A percentile compares a stretch with the other conserved stretches of the same genome.
These are phyloP conservation scores for Calonectria ilicicola DNA, from an alignment of 2,329 filamentous ascomycete species.

Conservation along the genomic window DNA sequence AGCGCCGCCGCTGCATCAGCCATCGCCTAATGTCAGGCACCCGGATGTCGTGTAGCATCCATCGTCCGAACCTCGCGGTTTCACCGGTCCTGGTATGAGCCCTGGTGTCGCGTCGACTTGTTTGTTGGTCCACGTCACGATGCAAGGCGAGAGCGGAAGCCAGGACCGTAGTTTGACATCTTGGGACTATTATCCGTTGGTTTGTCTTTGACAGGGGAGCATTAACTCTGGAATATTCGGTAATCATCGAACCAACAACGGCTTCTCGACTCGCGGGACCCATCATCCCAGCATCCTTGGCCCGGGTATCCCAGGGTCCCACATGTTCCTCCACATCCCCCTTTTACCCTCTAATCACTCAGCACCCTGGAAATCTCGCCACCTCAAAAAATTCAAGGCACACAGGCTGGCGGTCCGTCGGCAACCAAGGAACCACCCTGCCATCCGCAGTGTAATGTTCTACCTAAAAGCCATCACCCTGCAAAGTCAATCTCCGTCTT, in stretches of 20 bases:
- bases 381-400: slow-evolving; percentile 2
- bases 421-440: slow-evolving; percentile 5
- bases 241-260: slow-evolving; percentile 1
- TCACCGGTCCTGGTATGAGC: neutral
- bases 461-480: neutral
- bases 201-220: neutral
- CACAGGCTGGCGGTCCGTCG: neutral
- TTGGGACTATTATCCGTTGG: neutral
- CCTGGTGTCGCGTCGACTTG: neutral
- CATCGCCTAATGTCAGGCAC: slow-evolving; percentile 14
- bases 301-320: slow-evolving; percentile 13
- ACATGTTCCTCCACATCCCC: slow-evolving; percentile 22
- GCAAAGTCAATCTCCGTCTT: slow-evolving; percentile 7
- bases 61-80: slow-evolving; percentile 22
- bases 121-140: slow-evolving; percentile 11
- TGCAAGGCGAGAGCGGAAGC: slow-evolving; percentile 10
- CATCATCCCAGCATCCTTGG: slow-evolving; percentile 4
- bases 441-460: neutral
- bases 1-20: slow-evolving; percentile 14
- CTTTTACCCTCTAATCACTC: slow-evolving; percentile 30
- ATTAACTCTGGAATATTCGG: neutral
- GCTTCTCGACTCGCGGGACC: slow-evolving; percentile 1
- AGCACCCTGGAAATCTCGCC: slow-evolving; percentile 21
- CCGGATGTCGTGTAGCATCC: slow-evolving; percentile 3
- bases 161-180: neutral